phyloP scores from a whole-genome alignment of 1,139 yeast species.

The Taphrina pruni region DNA sequence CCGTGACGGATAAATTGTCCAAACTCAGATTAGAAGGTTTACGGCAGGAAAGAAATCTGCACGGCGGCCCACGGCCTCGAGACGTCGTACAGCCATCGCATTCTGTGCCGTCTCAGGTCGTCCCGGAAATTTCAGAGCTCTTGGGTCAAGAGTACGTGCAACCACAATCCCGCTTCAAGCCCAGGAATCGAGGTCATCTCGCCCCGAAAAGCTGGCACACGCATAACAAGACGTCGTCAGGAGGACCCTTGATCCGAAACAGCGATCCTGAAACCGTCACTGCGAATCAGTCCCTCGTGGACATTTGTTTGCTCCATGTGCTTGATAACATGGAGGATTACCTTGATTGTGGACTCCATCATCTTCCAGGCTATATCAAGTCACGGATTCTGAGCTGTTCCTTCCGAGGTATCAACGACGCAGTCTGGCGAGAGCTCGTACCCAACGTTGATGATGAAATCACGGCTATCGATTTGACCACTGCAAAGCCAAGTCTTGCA shows the following conservation, averaged over 20 bases:
- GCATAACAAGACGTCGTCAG: not conserved
- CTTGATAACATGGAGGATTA: not conserved
- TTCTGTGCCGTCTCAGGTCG: slow-evolving; percentile 6
- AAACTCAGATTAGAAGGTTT: slow-evolving; percentile 20
- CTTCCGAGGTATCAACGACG: not conserved
- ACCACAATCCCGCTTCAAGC: slow-evolving; percentile 16
- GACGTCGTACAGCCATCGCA: not conserved
- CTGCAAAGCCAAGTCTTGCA: not conserved
- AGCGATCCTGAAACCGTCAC: no score
- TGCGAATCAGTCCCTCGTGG: not conserved
- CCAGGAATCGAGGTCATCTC: slow-evolving; percentile 24
- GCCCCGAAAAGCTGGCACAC: slow-evolving; percentile 23
- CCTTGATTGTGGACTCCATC: slow-evolving; percentile 10
- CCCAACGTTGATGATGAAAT: slow-evolving; percentile 10
- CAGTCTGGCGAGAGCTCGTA: slow-evolving; percentile 18
- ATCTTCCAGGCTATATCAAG: slow-evolving; percentile 14
- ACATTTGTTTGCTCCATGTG: not conserved
- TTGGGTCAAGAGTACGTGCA: slow-evolving; percentile 15
- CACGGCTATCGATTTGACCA: slow-evolving; percentile 5
- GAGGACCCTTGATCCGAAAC: not conserved
- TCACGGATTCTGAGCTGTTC: not conserved
- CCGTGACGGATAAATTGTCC: slow-evolving; percentile 16
- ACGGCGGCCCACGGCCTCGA: not conserved
- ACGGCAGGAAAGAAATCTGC: slow-evolving; percentile 15
- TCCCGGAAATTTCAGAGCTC: slow-evolving; percentile 14